A percentile compares a stretch with the other conserved stretches of the same genome.
phyloP scores from a whole-genome alignment of 495 filamentous ascomycete species.

The Tuber microsphaerosporum region DNA sequence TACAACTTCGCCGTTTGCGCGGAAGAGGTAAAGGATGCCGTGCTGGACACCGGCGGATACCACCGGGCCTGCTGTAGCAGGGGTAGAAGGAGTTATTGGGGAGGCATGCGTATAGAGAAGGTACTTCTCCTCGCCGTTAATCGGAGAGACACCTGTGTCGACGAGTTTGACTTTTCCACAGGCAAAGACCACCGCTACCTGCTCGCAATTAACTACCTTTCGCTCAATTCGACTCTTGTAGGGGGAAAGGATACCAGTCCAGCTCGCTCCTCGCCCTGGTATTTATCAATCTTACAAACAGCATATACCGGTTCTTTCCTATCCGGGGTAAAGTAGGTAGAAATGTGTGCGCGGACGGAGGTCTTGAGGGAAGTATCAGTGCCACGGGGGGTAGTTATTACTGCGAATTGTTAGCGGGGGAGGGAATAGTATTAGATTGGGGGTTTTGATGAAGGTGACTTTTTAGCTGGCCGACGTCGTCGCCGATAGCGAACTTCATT shows the following conservation, averaged over 20 bases:
- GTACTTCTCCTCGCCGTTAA: not conserved
- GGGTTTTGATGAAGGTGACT: conserved; percentile 8
- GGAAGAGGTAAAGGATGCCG: not conserved
- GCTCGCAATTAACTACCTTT: not conserved
- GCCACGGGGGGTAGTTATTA: conserved; percentile 30
- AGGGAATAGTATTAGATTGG: not conserved
- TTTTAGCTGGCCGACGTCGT: conserved; percentile 40
- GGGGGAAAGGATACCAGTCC: conserved; percentile 12
- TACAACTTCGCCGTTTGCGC: not conserved
- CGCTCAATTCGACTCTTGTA: not conserved
- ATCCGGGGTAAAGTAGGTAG: conserved; percentile 32
- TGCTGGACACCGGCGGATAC: not conserved
- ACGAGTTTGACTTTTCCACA: not conserved
- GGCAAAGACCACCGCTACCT: not conserved
- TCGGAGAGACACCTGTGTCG: not conserved
- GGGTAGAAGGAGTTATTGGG: not conserved
- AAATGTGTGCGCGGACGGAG: conserved; percentile 33
- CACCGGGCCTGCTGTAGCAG: not conserved
- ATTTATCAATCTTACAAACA: not conserved
- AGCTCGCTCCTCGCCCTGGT: conserved; percentile 3
- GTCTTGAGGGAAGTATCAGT: conserved; percentile 39
- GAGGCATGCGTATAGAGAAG: not conserved
- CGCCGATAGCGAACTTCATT: conserved; percentile 38
- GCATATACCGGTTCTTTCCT: conserved; percentile 20
- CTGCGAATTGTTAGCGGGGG: conserved; percentile 17